Base-by-base conservation (phyloP, 306 rosid genomes). In the Vicia villosa region DNA sequence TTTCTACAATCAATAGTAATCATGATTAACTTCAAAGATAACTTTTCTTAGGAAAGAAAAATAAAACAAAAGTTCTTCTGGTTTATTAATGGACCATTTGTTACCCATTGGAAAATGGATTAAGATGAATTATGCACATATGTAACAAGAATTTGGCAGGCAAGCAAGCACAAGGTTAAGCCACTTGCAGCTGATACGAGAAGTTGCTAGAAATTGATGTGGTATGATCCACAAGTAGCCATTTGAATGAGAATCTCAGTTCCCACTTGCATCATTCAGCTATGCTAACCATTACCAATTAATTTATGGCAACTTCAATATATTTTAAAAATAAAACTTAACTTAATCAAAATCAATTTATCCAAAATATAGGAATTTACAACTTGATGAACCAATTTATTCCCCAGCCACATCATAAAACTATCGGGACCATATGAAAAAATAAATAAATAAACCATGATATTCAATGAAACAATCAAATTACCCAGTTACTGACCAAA, bases 351-450 rank as follows among this genome's bases (percentile, higher is more conserved):
- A 51, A 30, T 16, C 69, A 68, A 43, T 40, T 32, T 32, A 41
- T 17, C 65, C 63, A 54, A 63, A 50, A 60, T 16, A 17, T 12
- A 68, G n/a, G 10, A 30, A 41, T 42, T 49, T 43, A 28, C 36
- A 45, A 45, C 60, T 54, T 57, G 65, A 50, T 56, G 65, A 50
- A 61, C 21, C 62, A 47, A 46, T 45, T 46, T 16, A 28, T 69
- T 45, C 26, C n/a, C 46, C 46, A 26, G 20, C 24, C 70, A 49
- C 40, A 51, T 50, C 70, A 51, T 17, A 45, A 4, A 34, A 56
- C 43, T 41, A 67, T 46, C 21, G 5, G 28, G 37, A 49, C 47
- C 56, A 77, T 1, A 26, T 45, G 22, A 40, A 77, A 8, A 56
- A 45, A 4, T 0, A 4, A 14, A 6, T n/a, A 16, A 8, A 16